Conservation (phyloP, 352 stramenopile species). For the Globisporangium megalacanthum region DNA sequence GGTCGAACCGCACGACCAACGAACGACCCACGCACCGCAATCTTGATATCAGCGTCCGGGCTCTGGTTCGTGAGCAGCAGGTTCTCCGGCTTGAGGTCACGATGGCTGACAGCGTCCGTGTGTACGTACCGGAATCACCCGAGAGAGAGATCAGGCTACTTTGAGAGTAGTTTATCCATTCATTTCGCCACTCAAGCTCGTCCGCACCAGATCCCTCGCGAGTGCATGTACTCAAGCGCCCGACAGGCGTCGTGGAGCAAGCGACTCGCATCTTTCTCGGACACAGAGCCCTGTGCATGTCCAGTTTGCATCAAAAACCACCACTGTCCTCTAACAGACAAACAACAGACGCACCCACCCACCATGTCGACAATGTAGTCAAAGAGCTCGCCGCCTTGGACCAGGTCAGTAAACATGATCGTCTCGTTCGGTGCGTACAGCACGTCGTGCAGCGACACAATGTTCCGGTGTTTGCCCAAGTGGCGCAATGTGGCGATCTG, state of each 20-base stretch:
- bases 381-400: constrained; percentile 72
- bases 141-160: not conserved
- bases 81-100: constrained; percentile 77
- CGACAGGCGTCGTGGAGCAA: constrained; percentile 56
- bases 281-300: constrained; percentile 50
- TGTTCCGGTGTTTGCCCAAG: constrained; percentile 56
- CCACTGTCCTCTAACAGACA: not conserved
- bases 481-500: constrained; percentile 60
- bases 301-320: not conserved
- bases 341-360: not conserved
- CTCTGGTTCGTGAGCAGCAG: constrained; percentile 58
- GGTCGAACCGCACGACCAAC: not conserved
- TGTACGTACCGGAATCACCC: no score
- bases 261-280: constrained; percentile 62
- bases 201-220: constrained; percentile 51
- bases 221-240: constrained; percentile 66
- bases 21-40: constrained; percentile 33
- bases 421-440: constrained; percentile 54
- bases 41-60: constrained; percentile 53
- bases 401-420: constrained; percentile 78
- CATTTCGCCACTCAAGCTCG: no score
- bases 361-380: constrained; percentile 58
- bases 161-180: not conserved
- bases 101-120: constrained; percentile 39
- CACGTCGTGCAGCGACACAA: constrained; percentile 69